These are phyloP conservation scores for Tricholoma hemisulphureum DNA, from an alignment of 768 basidiomycete species.

Conservation along the genomic window DNA sequence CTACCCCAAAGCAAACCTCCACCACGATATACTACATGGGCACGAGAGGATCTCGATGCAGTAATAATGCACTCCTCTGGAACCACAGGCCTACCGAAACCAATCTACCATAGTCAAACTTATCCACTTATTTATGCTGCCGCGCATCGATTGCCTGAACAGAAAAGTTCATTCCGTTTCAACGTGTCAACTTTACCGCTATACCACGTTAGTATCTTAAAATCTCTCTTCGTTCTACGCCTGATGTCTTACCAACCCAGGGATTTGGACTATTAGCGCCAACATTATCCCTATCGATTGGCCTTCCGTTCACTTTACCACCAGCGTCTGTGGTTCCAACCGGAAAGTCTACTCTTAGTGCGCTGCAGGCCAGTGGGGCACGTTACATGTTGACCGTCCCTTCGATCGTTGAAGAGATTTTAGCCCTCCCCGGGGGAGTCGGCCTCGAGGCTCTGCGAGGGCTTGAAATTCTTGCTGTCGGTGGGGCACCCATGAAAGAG, in stretches of 20 bases:
- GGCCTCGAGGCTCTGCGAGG: constrained; percentile 30
- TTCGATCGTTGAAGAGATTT: constrained; percentile 39
- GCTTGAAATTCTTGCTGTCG: constrained; percentile 35
- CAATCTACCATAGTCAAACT: constrained; percentile 36
- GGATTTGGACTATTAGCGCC: constrained; percentile 40
- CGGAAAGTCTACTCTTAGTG: constrained; percentile 25
- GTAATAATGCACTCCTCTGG: constrained; percentile 51
- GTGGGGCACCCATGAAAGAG: constrained; percentile 42
- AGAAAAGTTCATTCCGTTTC: constrained; percentile 26
- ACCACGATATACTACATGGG: constrained; percentile 20
- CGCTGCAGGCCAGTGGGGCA: constrained; percentile 27
- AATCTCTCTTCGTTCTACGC: not conserved
- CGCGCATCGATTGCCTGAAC: constrained; percentile 34
- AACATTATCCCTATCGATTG: constrained; percentile 33
- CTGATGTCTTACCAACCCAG: constrained; percentile 15
- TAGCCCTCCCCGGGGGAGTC: constrained; percentile 18
- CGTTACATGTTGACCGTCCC: constrained; percentile 38
- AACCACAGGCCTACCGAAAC: constrained; percentile 51
- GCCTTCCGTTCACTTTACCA: constrained; percentile 37
- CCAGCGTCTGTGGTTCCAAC: constrained; percentile 37
- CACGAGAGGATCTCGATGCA: constrained; percentile 33
- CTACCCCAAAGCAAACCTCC: constrained; percentile 21
- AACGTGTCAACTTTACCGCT: constrained; percentile 39
- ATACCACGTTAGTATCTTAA: constrained; percentile 33
- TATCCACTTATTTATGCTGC: constrained; percentile 34